Percentiles rank a stretch among this genome's conserved stretches.
phyloP scores from a whole-genome alignment of 1,284 basidiomycete species.

The Marasmius fiardii region DNA sequence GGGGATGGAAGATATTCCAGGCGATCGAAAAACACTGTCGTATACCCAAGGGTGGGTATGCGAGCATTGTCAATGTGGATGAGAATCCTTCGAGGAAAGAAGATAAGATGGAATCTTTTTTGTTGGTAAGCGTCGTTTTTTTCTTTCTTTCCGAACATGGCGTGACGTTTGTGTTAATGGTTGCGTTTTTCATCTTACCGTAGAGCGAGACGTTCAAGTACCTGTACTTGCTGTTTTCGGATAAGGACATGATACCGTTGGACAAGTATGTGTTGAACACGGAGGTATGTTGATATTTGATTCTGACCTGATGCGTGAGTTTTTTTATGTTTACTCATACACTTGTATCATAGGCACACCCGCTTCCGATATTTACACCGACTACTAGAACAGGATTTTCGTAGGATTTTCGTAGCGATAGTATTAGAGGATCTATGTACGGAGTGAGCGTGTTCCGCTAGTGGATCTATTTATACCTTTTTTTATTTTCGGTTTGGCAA shows the following conservation, averaged over 20 bases:
- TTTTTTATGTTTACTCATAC: neutral
- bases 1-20: conserved; percentile 76
- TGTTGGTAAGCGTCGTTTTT: conserved; percentile 41
- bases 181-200: too few relatives aligned
- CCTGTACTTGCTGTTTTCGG: conserved; percentile 86
- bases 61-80: conserved; percentile 68
- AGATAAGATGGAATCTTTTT: conserved; percentile 66
- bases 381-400: conserved; percentile 47
- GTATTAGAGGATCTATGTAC: too few relatives aligned
- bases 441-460: too few relatives aligned
- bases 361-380: conserved; percentile 61
- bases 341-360: conserved; percentile 52
- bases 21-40: conserved; percentile 70
- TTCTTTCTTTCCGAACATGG: neutral
- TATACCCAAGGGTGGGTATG: conserved; percentile 64
- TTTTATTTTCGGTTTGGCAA: too few relatives aligned
- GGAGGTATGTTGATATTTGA: conserved; percentile 49
- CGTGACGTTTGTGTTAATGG: too few relatives aligned
- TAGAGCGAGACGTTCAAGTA: conserved; percentile 95
- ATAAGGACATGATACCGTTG: conserved; percentile 68
- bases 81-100: conserved; percentile 40
- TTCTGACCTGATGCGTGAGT: too few relatives aligned
- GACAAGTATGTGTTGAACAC: conserved; percentile 92
- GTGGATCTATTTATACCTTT: too few relatives aligned
- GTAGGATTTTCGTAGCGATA: too few relatives aligned